Evolutionary conservation across 2,329 filamentous ascomycete genomes (phyloP), one percentile per base, ranked within the genome.

Genomic region (Xylaria sp.): DNA sequence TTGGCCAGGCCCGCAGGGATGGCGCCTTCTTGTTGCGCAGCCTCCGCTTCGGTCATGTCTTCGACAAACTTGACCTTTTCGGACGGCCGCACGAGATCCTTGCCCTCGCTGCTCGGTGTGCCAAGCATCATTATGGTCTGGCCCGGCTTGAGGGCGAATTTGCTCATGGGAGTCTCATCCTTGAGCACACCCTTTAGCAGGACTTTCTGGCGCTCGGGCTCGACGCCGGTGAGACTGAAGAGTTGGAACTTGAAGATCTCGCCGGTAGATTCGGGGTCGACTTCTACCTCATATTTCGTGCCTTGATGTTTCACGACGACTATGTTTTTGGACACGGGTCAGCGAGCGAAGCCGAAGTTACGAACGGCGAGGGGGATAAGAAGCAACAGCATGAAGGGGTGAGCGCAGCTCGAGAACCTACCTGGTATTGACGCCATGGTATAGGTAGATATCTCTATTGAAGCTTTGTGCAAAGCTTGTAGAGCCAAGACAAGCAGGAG

Each of bases 71-170:
- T 96, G 77, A 94, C 86, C 73, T 88, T 86, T 77, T 97, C 91
- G 78, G 91, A 92, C 36, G 96, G 96, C 61, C 91, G 89, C 68
- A 90, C 84, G 34, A 92, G 84, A 21, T 83, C 81, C 39, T 81
- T 83, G 50, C 86, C 86, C 59, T 87, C 89, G 14, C 88, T 89
- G 21, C 92, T 90, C 3, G 95, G 92, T 2, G 93, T 96, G 45
- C 97, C 97, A 88, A 99, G 93, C 92, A 99, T 97, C 90, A 97
- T 97, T 79, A 99, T 92, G 24, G 85, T 87, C 80, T 97, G 93
- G 65, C 92, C 92, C 39, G 92, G 84, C 85, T 97, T 98, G 75
- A 97, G 89, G 76, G 91, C 91, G 69, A 98, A 87, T 75, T 91
- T 92, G 72, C 90, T 89, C 80, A 99, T 89, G 68, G 93, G 90